Evolutionary conservation across 371 early-diverging fungal genomes (phyloP).

Genomic region (Mortierella sp.): DNA sequence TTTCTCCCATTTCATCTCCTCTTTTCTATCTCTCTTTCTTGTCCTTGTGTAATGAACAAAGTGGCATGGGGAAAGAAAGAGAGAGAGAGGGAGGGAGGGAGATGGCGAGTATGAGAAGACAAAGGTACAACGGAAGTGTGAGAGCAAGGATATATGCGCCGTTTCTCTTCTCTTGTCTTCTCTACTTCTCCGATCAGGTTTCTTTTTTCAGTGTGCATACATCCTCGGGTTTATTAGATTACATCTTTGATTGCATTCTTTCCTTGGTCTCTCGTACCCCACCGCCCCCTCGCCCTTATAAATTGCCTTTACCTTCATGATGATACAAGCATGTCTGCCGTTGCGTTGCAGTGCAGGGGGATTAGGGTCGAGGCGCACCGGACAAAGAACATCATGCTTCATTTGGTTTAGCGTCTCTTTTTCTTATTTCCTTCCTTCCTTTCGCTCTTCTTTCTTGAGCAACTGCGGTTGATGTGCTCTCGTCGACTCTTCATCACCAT

Average conservation of each 20-base stretch:
- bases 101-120: background rate
- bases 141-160: background rate
- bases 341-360: too few relatives aligned
- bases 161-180: too few relatives aligned
- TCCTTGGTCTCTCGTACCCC: background rate
- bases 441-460: background rate
- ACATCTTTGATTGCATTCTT: conserved; percentile 3
- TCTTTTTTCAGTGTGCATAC: background rate
- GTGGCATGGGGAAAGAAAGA: too few relatives aligned
- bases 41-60: background rate
- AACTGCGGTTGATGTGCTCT: background rate
- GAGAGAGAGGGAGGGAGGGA: background rate
- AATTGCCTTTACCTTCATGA: background rate
- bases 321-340: background rate
- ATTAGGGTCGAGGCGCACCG: too few relatives aligned
- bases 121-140: background rate
- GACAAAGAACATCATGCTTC: too few relatives aligned
- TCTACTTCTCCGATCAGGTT: background rate
- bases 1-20: background rate
- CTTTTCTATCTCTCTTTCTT: background rate
- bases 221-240: background rate
- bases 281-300: too few relatives aligned
- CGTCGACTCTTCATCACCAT: background rate
- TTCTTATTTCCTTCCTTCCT: background rate
- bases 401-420: too few relatives aligned